Evolutionary conservation across 345 rosid species (phyloP), one percentile per base, ranked within the genome.

Genomic region (Barbarea vulgaris): DNA sequence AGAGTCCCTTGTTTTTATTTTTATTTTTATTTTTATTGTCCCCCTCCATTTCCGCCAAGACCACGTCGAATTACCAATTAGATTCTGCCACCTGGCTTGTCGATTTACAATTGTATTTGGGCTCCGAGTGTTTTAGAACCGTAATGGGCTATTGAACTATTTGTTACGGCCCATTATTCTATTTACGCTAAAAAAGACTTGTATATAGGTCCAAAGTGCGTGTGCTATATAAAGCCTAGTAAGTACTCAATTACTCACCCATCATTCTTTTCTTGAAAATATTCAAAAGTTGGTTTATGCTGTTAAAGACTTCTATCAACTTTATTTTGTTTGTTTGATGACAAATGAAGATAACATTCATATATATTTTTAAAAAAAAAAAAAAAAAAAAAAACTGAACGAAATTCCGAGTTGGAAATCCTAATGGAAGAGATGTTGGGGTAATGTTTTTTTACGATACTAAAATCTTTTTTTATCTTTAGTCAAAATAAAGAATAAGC

Each of bases 61-160:
- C 50, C 70, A 77, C 80, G 76, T 63, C 42, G 25, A 27, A 58
- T 2, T 55, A 18, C 80, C 71, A 53, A 62, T 62, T 9, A 46
- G 0, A 54, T 33, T 10, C 0, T 0, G 59, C 60, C 76, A 76
- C 59, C 25, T 69, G 46, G 17, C 50, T 2, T 30, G 1, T 13
- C 41, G 13, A 18, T 36, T 4, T 50, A 58, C 2, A 55, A 5
- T 30, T 57, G 22, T 19, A 42, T 8, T 44, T 36, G 59, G 59
- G 67, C 46, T n/a, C 60, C 3, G 4, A n/a, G 33, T 30, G 2
- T 14, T 25, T 0, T 31, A 21, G 9, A 64, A 46, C 28, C 5
- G 1, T 17, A 17, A 3, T 47, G 28, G 62, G 56, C 63, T 68
- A 7, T 11, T 2, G 7, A 37, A 19, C 5, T 21, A 25, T 48